Evolutionary conservation across 441 rosid species (phyloP).

Genomic region (Erysimum cheiri): DNA sequence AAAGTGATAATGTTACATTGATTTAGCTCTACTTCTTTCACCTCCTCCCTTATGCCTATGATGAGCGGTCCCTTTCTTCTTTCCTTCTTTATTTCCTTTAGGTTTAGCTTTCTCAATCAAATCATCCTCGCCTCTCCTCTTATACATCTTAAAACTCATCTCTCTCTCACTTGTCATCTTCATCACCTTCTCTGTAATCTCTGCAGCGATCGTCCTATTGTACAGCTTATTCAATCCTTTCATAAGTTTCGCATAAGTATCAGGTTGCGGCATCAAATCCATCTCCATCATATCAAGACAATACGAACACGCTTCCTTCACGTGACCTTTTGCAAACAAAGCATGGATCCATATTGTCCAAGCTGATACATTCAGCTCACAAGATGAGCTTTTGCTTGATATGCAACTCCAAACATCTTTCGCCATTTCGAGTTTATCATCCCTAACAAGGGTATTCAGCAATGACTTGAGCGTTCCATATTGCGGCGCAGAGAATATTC

Average conservation of each 20-base stretch:
- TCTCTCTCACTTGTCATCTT: slow-evolving; percentile 86
- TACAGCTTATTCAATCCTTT: slow-evolving; percentile 79
- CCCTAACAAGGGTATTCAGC: slow-evolving; percentile 74
- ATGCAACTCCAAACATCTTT: slow-evolving; percentile 86
- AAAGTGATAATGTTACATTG: slow-evolving; percentile 15
- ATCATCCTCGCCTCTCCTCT: slow-evolving; percentile 78
- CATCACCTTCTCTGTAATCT: slow-evolving; percentile 89
- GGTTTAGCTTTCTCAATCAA: slow-evolving; percentile 65
- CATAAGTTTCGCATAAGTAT: slow-evolving; percentile 88
- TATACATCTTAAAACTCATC: slow-evolving; percentile 86
- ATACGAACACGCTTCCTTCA: slow-evolving; percentile 88
- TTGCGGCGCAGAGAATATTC: slow-evolving; percentile 72
- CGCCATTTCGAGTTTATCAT: slow-evolving; percentile 74
- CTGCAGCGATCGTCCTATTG: slow-evolving; percentile 82
- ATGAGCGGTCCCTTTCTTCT: slow-evolving; percentile 64
- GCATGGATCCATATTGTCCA: slow-evolving; percentile 98
- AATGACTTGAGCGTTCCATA: slow-evolving; percentile 76
- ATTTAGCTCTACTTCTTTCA: slow-evolving; percentile 35
- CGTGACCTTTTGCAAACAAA: slow-evolving; percentile 68
- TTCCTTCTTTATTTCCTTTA: slow-evolving; percentile 68
- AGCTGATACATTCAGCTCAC: slow-evolving; percentile 77
- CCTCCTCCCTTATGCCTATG: slow-evolving; percentile 38
- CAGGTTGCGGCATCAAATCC: slow-evolving; percentile 85
- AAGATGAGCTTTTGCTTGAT: slow-evolving; percentile 54
- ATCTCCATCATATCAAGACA: slow-evolving; percentile 90